A percentile compares a stretch with the other conserved stretches of the same genome.
Conservation (phyloP, 192 early-diverging fungal genomes). For the Coemansia sp. region DNA sequence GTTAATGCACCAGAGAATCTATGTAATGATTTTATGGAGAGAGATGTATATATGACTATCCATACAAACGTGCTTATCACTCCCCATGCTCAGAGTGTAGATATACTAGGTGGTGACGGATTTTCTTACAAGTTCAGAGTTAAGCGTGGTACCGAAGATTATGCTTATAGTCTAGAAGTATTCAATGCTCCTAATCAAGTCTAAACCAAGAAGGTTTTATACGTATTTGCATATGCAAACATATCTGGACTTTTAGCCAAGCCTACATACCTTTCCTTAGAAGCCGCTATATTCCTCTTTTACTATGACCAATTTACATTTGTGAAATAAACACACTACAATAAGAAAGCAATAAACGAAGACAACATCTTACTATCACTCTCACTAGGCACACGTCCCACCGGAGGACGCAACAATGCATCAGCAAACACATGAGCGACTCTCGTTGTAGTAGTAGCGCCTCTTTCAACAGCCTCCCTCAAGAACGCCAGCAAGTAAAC, state of each 20-base stretch:
- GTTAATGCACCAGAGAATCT: too few relatives aligned
- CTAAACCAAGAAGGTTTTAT: too few relatives aligned
- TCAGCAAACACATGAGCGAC: slow-evolving; percentile 40
- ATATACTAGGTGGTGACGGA: too few relatives aligned
- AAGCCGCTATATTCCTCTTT: not conserved
- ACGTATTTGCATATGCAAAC: too few relatives aligned
- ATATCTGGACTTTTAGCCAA: not conserved
- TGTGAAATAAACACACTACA: slow-evolving; percentile 1
- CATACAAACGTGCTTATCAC: too few relatives aligned
- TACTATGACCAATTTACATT: not conserved
- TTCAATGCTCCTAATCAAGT: too few relatives aligned
- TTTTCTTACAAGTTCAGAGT: too few relatives aligned
- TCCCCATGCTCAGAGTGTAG: too few relatives aligned
- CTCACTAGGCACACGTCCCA: not conserved
- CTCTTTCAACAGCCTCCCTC: slow-evolving; percentile 59
- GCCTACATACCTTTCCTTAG: not conserved
- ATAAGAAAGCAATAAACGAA: slow-evolving; percentile 29
- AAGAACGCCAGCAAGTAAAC: slow-evolving; percentile 83
- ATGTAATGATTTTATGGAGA: too few relatives aligned
- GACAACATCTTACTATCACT: slow-evolving; percentile 1
- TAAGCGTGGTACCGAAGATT: too few relatives aligned
- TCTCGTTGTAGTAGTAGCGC: slow-evolving; percentile 32
- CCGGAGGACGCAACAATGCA: slow-evolving; percentile 32
- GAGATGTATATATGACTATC: too few relatives aligned
- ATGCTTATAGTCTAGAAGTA: too few relatives aligned